These are phyloP conservation scores for Corylus americana DNA, from an alignment of 306 rosid genomes.

Conservation along the genomic window DNA sequence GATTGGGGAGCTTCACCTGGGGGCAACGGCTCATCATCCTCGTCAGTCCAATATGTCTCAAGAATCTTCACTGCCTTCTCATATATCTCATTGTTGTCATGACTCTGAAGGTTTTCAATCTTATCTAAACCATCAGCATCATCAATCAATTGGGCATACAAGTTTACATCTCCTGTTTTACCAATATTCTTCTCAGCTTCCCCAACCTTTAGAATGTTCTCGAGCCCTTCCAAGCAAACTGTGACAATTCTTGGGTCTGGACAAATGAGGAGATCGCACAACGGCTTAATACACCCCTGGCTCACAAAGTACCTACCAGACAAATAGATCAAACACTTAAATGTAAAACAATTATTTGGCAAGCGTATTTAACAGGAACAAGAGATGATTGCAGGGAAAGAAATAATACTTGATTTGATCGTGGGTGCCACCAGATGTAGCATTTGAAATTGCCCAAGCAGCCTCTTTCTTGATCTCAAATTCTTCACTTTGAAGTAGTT, in stretches of 20 bases:
- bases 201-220: slow-evolving; percentile 85
- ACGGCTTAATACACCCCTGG: slow-evolving; percentile 82
- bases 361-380: not conserved
- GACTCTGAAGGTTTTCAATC: slow-evolving; percentile 86
- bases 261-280: slow-evolving; percentile 84
- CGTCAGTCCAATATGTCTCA: slow-evolving; percentile 91
- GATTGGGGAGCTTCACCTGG: slow-evolving; percentile 62
- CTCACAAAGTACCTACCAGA: slow-evolving; percentile 68
- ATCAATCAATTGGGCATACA: slow-evolving; percentile 80
- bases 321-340: slow-evolving; percentile 10
- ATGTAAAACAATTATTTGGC: not conserved
- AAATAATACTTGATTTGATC: slow-evolving; percentile 73
- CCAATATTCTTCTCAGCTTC: slow-evolving; percentile 72
- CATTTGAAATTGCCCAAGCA: slow-evolving; percentile 95
- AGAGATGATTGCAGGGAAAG: not conserved
- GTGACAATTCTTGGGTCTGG: slow-evolving; percentile 95
- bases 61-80: slow-evolving; percentile 90
- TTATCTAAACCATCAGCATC: slow-evolving; percentile 91
- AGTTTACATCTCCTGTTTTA: slow-evolving; percentile 54
- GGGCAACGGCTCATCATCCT: slow-evolving; percentile 76
- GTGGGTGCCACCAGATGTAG: slow-evolving; percentile 83
- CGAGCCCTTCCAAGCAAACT: slow-evolving; percentile 84
- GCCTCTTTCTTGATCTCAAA: slow-evolving; percentile 94
- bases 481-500: slow-evolving; percentile 88
- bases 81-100: slow-evolving; percentile 87